These are phyloP conservation scores for Citrus glauca DNA, from an alignment of 345 rosid species.

Conservation along the genomic window DNA sequence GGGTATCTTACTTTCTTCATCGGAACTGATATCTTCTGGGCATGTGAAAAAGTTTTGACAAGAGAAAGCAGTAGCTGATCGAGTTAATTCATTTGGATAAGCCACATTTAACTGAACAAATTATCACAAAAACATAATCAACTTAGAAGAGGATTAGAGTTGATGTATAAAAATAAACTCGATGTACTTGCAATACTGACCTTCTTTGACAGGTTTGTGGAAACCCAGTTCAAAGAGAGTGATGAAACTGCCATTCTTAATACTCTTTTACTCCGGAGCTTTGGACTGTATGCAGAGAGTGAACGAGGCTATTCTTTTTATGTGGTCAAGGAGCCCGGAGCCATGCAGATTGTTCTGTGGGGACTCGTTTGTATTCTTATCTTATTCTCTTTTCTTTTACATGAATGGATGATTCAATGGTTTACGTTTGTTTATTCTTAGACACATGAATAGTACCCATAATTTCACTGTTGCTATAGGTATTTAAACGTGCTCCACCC, in stretches of 20 bases:
- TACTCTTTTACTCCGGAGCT: too few relatives aligned
- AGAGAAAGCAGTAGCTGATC: conserved; percentile 20
- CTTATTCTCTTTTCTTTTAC: neutral
- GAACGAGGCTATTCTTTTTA: neutral
- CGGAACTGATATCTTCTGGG: conserved; percentile 10
- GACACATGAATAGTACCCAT: too few relatives aligned
- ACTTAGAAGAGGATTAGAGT: neutral
- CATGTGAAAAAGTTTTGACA: conserved; percentile 14
- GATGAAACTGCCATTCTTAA: conserved; percentile 48
- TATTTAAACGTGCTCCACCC: too few relatives aligned
- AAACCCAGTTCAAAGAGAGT: conserved; percentile 43
- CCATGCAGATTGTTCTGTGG: neutral
- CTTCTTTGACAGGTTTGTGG: conserved; percentile 42
- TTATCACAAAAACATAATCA: neutral
- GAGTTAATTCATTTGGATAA: conserved; percentile 30
- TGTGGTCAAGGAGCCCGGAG: neutral
- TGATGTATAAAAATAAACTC: neutral
- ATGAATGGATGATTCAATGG: neutral
- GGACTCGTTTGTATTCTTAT: neutral
- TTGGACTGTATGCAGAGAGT: neutral
- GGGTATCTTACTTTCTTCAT: conserved; percentile 40
- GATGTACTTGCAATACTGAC: conserved; percentile 18
- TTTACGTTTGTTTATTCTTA: neutral
- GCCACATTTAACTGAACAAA: conserved; percentile 31
- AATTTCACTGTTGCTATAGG: too few relatives aligned